A percentile compares a stretch with the other conserved stretches of the same genome.
Conservation (phyloP, 148 eudicot genomes). For the Rhododendron simsii region DNA sequence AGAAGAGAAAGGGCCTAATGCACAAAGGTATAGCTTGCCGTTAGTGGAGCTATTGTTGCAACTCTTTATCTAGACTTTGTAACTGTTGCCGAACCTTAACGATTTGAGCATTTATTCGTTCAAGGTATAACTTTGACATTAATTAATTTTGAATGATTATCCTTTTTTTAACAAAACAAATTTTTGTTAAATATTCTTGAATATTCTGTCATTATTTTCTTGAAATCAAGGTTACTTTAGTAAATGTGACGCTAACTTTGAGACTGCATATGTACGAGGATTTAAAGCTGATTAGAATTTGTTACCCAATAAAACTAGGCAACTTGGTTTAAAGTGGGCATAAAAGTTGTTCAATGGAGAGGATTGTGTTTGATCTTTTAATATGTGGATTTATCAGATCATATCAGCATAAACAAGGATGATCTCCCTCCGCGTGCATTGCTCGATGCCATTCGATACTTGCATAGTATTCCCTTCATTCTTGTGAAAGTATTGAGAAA, state of each 20-base stretch:
- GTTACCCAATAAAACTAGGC: neutral
- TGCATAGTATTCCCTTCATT: neutral
- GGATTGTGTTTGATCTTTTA: neutral
- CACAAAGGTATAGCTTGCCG: too few relatives aligned
- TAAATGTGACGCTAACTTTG: neutral
- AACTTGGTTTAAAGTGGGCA: neutral
- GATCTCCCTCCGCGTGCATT: neutral
- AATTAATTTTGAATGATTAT: too few relatives aligned
- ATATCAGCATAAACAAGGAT: neutral
- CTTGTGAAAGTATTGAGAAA: too few relatives aligned
- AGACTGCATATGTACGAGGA: neutral
- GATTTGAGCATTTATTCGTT: too few relatives aligned
- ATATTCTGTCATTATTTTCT: neutral
- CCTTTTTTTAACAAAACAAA: neutral
- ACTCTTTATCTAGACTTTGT: too few relatives aligned
- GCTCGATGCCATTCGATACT: neutral
- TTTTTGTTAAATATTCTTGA: neutral
- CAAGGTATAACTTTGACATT: neutral
- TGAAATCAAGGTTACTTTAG: neutral
- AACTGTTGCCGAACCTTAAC: too few relatives aligned
- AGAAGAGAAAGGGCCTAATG: too few relatives aligned
- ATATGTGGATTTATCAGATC: neutral
- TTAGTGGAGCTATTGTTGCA: too few relatives aligned
- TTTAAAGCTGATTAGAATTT: neutral
- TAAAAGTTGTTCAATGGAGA: neutral